phyloP scores from a whole-genome alignment of 2,329 filamentous ascomycete species.

The Fusarium beomiforme region DNA sequence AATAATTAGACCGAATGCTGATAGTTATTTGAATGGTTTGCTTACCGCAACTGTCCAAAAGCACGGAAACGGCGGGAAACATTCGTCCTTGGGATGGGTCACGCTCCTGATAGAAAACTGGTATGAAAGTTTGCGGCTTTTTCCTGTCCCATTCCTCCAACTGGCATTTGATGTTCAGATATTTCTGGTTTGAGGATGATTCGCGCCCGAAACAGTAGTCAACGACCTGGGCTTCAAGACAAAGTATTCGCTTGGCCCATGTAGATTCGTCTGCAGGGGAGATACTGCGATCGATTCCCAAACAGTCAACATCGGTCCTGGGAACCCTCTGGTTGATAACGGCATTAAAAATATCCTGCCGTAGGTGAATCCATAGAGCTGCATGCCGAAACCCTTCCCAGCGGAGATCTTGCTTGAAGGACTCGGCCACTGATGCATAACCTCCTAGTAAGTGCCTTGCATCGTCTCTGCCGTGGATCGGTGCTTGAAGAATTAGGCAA shows the following conservation, averaged over 20 bases:
- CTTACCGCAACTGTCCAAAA: neutral
- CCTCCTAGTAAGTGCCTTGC: neutral
- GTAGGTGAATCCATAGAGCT: neutral
- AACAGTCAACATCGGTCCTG: neutral
- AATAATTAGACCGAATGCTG: neutral
- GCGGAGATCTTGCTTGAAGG: neutral
- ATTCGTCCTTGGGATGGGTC: neutral
- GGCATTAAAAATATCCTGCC: neutral
- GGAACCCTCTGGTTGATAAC: neutral
- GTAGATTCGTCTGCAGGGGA: neutral
- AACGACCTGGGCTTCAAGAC: neutral
- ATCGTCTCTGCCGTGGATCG: neutral
- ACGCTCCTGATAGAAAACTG: neutral
- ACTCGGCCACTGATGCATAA: neutral
- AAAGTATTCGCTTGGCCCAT: neutral
- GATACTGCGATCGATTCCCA: neutral
- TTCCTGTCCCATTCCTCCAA: neutral
- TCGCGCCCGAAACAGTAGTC: neutral
- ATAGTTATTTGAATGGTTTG: accelerated
- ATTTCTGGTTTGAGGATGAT: neutral
- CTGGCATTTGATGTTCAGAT: neutral
- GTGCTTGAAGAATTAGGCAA: neutral
- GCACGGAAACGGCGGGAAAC: neutral
- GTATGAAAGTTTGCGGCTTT: neutral
- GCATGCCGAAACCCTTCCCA: neutral